phyloP scores from a whole-genome alignment of 371 early-diverging fungal species.

The Fennellomyces sp. region DNA sequence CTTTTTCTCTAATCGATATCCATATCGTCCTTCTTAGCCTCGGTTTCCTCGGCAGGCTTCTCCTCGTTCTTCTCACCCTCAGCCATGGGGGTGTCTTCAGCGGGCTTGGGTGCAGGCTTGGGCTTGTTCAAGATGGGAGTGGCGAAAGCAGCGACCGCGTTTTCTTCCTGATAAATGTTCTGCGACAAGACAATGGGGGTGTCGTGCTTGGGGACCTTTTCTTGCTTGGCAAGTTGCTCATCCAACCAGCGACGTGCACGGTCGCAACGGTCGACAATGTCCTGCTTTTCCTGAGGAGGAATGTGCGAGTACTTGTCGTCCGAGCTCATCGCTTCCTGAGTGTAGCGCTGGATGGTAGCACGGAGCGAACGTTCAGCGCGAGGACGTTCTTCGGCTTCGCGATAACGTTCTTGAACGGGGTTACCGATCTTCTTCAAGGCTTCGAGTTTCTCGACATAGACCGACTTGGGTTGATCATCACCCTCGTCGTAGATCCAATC shows the following conservation, averaged over 20 bases:
- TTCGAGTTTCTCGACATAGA: conserved; percentile 83
- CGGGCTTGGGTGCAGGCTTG: conserved; percentile 78
- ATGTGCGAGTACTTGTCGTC: conserved; percentile 92
- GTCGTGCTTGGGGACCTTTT: conserved; percentile 73
- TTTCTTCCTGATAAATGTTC: conserved; percentile 80
- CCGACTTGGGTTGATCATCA: conserved; percentile 89
- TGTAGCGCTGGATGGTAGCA: conserved; percentile 74
- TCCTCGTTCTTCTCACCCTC: conserved; percentile 41
- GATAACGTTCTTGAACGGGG: conserved; percentile 81
- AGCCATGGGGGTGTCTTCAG: conserved; percentile 45
- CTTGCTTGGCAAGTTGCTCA: conserved; percentile 76
- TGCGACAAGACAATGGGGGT: conserved; percentile 70
- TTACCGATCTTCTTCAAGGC: conserved; percentile 83
- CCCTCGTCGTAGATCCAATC: conserved; percentile 98
- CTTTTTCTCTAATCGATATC: conserved; percentile 77
- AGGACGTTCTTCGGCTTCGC: conserved; percentile 88
- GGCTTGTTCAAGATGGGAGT: conserved; percentile 88
- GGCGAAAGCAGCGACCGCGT: conserved; percentile 61
- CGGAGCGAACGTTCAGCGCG: conserved; percentile 79
- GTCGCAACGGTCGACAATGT: conserved; percentile 74
- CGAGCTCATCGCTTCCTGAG: conserved; percentile 69
- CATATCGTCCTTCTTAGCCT: conserved; percentile 62
- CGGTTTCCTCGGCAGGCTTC: conserved; percentile 20
- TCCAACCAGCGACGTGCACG: conserved; percentile 90
- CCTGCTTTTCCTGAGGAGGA: conserved; percentile 82